Conservation (phyloP, 2,329 filamentous ascomycete species). For the Stenocarpella maydis region DNA sequence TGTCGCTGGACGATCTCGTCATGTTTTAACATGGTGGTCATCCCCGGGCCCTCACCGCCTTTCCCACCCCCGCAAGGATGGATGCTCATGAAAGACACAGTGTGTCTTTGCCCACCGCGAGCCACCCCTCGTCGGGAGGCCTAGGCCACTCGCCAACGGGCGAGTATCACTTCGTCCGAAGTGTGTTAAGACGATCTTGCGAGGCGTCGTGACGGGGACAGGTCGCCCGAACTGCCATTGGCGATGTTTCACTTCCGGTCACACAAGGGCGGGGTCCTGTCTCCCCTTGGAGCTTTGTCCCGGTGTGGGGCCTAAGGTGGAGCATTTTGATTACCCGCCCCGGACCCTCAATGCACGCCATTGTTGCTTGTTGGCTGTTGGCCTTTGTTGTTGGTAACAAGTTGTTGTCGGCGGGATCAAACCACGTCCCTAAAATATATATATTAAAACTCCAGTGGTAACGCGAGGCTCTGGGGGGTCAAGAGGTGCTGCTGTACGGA, state of each 20-base stretch:
- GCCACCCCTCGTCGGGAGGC: background rate
- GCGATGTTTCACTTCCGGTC: conserved; percentile 35
- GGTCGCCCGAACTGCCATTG: conserved; percentile 31
- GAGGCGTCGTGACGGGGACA: conserved; percentile 16
- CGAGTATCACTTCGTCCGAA: conserved; percentile 24
- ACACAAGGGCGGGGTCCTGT: conserved; percentile 34
- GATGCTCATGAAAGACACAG: conserved; percentile 1
- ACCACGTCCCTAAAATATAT: too few relatives aligned
- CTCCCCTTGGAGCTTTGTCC: conserved; percentile 26
- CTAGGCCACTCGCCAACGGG: conserved; percentile 16
- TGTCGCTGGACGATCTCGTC: background rate
- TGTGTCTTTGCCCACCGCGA: background rate
- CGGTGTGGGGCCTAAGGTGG: background rate
- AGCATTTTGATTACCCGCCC: conserved; percentile 11
- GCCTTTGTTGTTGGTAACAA: conserved; percentile 5
- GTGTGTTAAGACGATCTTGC: conserved; percentile 30
- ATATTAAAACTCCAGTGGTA: background rate
- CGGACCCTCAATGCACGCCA: conserved; percentile 2
- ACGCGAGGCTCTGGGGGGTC: background rate
- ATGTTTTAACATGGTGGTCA: background rate
- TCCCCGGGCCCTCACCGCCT: background rate
- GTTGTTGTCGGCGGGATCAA: conserved; percentile 2
- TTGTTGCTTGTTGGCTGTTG: background rate
- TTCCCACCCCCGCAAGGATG: background rate
- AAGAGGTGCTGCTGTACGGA: background rate